Evolutionary conservation across 495 filamentous ascomycete genomes (phyloP).

Genomic region (Podospora sp.): DNA sequence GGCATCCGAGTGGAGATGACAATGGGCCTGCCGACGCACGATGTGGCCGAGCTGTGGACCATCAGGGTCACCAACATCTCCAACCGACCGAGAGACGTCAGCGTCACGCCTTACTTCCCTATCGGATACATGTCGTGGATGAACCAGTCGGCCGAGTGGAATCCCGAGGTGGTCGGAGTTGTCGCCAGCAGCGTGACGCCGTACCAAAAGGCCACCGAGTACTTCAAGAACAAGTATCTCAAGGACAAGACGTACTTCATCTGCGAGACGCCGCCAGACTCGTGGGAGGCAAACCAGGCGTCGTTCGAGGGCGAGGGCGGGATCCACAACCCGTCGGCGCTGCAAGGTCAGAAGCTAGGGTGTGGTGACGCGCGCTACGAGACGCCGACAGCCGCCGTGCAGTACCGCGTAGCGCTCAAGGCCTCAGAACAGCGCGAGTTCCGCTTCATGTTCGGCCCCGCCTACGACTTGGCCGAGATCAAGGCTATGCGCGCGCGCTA

Average conservation of each 20-base stretch:
- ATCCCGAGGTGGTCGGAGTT: constrained; percentile 48
- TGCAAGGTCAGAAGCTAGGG: constrained; percentile 41
- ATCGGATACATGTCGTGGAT: constrained; percentile 65
- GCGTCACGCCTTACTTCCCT: constrained; percentile 59
- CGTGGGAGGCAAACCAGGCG: constrained; percentile 54
- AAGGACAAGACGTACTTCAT: constrained; percentile 62
- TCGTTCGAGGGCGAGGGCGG: constrained; percentile 60
- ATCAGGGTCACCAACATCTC: constrained; percentile 57
- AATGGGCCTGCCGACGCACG: constrained; percentile 53
- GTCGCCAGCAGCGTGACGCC: constrained; percentile 55
- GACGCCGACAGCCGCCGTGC: constrained; percentile 56
- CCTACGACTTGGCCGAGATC: constrained; percentile 55
- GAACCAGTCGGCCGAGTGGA: constrained; percentile 59
- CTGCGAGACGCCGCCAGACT: constrained; percentile 53
- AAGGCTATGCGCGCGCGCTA: constrained; percentile 49
- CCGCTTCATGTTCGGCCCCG: constrained; percentile 59
- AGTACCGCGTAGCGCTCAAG: constrained; percentile 50
- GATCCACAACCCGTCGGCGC: constrained; percentile 52
- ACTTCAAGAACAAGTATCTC: constrained; percentile 58
- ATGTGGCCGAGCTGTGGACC: constrained; percentile 59
- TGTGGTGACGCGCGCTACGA: constrained; percentile 57
- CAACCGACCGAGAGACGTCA: constrained; percentile 46
- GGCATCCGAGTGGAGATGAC: constrained; percentile 57
- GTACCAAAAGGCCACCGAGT: constrained; percentile 59
- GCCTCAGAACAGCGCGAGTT: constrained; percentile 46